Evolutionary conservation across 345 rosid species (phyloP).

Genomic region (Pistacia atlantica): DNA sequence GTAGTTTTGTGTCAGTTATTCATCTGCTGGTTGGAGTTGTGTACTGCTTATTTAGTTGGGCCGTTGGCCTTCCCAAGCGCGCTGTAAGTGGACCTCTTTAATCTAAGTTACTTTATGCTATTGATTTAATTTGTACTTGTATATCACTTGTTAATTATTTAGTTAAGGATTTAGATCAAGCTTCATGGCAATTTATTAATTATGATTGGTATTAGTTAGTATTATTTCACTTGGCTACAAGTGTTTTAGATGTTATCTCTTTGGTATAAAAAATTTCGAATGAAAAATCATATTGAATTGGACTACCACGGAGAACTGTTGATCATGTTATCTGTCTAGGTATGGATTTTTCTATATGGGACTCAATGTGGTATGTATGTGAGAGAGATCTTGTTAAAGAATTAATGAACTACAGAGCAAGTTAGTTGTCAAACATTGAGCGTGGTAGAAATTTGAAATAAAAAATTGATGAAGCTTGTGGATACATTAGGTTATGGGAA

Average conservation of each 20-base stretch:
- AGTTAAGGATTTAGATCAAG: neutral
- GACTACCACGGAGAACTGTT: too few species aligned
- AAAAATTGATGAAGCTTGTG: neutral
- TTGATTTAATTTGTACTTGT: neutral
- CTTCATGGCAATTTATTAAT: neutral
- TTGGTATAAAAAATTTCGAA: neutral
- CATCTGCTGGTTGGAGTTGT: conserved; percentile 89
- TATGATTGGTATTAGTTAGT: too few species aligned
- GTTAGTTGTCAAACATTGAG: neutral
- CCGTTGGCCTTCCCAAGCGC: conserved; percentile 93
- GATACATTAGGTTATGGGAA: too few species aligned
- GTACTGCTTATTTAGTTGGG: conserved; percentile 88
- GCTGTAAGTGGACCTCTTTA: conserved; percentile 63
- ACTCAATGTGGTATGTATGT: neutral
- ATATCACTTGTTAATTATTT: neutral
- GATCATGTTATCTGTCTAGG: too few species aligned
- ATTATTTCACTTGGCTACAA: neutral
- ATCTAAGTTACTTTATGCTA: neutral
- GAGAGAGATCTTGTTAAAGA: neutral
- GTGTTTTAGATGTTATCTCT: neutral
- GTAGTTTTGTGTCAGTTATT: conserved; percentile 91
- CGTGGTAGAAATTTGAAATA: neutral
- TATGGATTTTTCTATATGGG: neutral
- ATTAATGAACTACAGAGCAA: neutral
- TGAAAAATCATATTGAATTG: too few species aligned